Conservation (phyloP, 2,329 filamentous ascomycete species). For the Colletotrichum echinochloae region DNA sequence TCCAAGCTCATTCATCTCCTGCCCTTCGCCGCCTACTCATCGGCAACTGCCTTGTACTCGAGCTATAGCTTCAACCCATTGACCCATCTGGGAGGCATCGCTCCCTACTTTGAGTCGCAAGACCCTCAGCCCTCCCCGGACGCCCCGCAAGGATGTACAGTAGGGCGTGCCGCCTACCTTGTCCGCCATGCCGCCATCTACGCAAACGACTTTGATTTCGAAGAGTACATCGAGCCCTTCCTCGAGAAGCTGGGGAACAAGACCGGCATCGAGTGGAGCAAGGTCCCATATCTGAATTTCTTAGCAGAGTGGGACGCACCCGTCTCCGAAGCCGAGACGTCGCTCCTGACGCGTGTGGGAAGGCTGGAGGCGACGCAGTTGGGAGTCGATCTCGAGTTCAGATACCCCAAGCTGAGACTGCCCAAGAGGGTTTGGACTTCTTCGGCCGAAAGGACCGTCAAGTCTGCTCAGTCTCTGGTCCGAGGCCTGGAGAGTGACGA, state of each 20-base stretch:
- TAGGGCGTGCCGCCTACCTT: constrained; percentile 65
- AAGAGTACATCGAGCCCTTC: constrained; percentile 68
- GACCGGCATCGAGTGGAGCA: constrained; percentile 66
- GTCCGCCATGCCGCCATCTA: constrained; percentile 71
- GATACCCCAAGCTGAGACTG: constrained; percentile 65
- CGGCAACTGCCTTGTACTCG: constrained; percentile 54
- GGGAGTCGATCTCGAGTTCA: constrained; percentile 68
- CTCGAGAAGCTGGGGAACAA: constrained; percentile 69
- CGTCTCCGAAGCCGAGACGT: constrained; percentile 63
- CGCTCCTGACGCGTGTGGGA: constrained; percentile 69
- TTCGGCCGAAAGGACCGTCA: constrained; percentile 70
- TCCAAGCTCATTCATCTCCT: constrained; percentile 20
- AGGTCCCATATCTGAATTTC: constrained; percentile 67
- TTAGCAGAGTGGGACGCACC: constrained; percentile 68
- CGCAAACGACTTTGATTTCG: constrained; percentile 69
- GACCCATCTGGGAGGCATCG: constrained; percentile 66
- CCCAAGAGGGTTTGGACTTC: constrained; percentile 71
- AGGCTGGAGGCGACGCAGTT: constrained; percentile 69
- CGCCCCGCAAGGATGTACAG: constrained; percentile 62
- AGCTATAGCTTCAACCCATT: constrained; percentile 65
- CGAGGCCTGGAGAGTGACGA: constrained; percentile 66
- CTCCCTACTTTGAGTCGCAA: constrained; percentile 68
- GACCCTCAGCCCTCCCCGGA: constrained; percentile 58
- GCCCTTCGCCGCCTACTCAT: constrained; percentile 24
- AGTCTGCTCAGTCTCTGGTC: constrained; percentile 69